Conservation (phyloP, 352 stramenopile genomes). For the Globisporangium ultimum region DNA sequence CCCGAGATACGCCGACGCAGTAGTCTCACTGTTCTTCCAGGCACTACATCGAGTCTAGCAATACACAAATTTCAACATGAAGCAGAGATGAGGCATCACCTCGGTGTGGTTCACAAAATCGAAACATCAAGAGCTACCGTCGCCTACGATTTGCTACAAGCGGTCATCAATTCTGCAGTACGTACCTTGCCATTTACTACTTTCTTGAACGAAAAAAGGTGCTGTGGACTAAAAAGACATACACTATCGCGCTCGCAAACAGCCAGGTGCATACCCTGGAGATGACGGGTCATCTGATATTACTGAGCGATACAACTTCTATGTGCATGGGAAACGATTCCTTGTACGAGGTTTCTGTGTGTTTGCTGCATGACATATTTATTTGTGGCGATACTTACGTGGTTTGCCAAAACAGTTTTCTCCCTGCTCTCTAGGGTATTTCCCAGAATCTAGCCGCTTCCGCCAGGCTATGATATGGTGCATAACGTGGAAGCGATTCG, state of each 20-base stretch:
- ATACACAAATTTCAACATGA: constrained; percentile 20
- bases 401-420: constrained; percentile 35
- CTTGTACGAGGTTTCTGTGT: constrained; percentile 21
- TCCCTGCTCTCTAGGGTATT: constrained; percentile 46
- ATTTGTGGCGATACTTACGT: background rate
- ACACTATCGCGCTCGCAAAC: background rate
- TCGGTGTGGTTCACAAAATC: background rate
- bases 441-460: constrained; percentile 47
- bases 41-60: constrained; percentile 13
- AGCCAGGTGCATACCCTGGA: constrained; percentile 15
- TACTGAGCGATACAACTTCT: constrained; percentile 50
- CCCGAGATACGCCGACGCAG: constrained; percentile 6
- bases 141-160: constrained; percentile 22
- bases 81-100: constrained; percentile 1
- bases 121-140: background rate
- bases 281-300: constrained; percentile 20
- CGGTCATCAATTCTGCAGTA: constrained; percentile 32
- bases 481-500: constrained; percentile 73
- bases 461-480: constrained; percentile 58
- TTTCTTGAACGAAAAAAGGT: background rate
- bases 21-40: background rate
- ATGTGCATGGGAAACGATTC: constrained; percentile 51
- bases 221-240: no score
- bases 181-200: background rate
- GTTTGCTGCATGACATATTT: background rate